Percentiles rank a stretch among this genome's conserved stretches.
Conservation (phyloP, 768 basidiomycete species). For the Xerocomus potaroensis region DNA sequence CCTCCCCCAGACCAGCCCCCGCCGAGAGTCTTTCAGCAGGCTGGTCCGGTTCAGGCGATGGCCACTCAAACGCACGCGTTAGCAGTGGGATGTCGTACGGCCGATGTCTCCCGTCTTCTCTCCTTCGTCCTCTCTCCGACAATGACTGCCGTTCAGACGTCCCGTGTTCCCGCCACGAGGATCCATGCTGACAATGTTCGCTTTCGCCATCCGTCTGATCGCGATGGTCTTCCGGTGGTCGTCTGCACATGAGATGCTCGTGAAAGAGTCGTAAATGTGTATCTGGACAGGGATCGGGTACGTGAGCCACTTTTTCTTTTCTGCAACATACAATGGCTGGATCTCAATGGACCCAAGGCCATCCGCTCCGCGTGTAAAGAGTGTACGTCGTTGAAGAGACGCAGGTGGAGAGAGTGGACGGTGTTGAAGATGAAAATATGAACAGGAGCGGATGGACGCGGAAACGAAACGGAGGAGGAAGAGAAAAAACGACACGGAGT, state of each 20-base stretch:
- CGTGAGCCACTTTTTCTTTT: conserved; percentile 15
- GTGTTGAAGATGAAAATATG: no score
- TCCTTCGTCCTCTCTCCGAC: conserved; percentile 15
- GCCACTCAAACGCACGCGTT: conserved; percentile 24
- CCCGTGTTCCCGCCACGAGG: conserved; percentile 27
- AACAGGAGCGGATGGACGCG: conserved; percentile 20
- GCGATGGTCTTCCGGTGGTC: conserved; percentile 16
- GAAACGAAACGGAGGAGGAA: conserved; percentile 19
- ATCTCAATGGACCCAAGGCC: conserved; percentile 17
- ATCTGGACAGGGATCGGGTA: conserved; percentile 11
- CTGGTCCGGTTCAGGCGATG: conserved; percentile 18
- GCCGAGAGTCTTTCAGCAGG: conserved; percentile 6
- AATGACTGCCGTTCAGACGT: conserved; percentile 7
- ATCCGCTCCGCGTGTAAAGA: conserved; percentile 15
- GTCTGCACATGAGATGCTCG: conserved; percentile 25
- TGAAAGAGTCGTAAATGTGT: conserved; percentile 17
- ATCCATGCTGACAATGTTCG: conserved; percentile 44
- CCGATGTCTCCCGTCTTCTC: conserved; percentile 10
- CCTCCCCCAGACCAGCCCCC: conserved; percentile 4
- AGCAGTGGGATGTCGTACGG: conserved; percentile 16
- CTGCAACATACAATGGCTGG: conserved; percentile 14
- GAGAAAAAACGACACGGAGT: conserved; percentile 20
- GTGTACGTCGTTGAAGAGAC: conserved; percentile 1
- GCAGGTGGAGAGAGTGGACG: conserved; percentile 5
- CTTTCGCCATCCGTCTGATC: conserved; percentile 37